phyloP scores from a whole-genome alignment of 1,284 basidiomycete genomes.

The Paramarasmius palmivorus region DNA sequence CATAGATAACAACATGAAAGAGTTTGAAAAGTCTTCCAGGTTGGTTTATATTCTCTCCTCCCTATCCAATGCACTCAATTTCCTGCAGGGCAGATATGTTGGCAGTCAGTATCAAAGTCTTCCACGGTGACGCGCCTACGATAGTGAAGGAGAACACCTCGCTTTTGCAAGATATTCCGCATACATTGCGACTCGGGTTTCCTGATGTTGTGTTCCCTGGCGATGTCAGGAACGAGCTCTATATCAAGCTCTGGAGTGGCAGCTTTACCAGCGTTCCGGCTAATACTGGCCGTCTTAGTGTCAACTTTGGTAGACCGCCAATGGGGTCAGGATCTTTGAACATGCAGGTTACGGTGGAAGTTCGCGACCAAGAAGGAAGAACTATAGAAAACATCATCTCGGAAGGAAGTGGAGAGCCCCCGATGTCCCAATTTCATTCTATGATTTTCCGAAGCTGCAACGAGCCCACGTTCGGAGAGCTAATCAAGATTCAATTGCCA shows the following conservation, averaged over 20 bases:
- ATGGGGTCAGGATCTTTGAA: conserved; percentile 63
- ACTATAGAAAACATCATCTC: conserved; percentile 76
- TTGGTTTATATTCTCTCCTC: conserved; percentile 32
- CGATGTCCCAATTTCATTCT: conserved; percentile 82
- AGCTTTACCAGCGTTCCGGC: conserved; percentile 62
- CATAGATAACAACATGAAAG: conserved; percentile 76
- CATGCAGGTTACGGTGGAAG: conserved; percentile 89
- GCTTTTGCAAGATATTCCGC: conserved; percentile 80
- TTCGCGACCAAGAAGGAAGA: conserved; percentile 78
- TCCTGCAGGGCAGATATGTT: conserved; percentile 75
- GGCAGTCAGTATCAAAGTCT: conserved; percentile 87
- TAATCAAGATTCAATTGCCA: conserved; percentile 87
- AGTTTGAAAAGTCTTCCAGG: conserved; percentile 86
- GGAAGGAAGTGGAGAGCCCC: conserved; percentile 84
- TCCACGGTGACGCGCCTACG: conserved; percentile 78
- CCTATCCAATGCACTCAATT: conserved; percentile 11
- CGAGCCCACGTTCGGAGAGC: conserved; percentile 89
- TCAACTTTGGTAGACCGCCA: conserved; percentile 58
- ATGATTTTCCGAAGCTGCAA: conserved; percentile 87
- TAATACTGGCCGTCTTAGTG: conserved; percentile 60
- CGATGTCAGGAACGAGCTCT: conserved; percentile 90
- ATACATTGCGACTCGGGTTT: conserved; percentile 91
- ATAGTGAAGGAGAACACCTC: conserved; percentile 86
- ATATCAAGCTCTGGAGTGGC: conserved; percentile 92
- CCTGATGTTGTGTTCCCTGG: conserved; percentile 96